Evolutionary conservation across 2,329 filamentous ascomycete genomes (phyloP).

Genomic region (Coleophoma cylindrospora): DNA sequence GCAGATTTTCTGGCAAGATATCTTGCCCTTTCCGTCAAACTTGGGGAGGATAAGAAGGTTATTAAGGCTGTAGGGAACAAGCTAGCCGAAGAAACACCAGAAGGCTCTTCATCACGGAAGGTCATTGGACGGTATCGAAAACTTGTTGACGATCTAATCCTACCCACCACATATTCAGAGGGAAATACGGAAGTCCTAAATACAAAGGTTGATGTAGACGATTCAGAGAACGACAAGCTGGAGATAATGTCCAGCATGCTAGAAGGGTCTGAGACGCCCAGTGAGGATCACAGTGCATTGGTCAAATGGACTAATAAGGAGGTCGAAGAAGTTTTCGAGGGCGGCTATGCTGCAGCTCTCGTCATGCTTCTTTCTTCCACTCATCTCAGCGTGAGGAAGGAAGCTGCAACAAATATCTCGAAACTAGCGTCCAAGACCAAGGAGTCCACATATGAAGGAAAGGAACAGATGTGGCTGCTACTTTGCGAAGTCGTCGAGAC

Average conservation of each 20-base stretch:
- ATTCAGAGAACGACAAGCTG: conserved; percentile 9
- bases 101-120: conserved; percentile 28
- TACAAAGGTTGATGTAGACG: background rate
- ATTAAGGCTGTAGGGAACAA: conserved; percentile 39
- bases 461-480: conserved; percentile 73
- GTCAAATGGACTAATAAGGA: conserved; percentile 71
- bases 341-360: conserved; percentile 65
- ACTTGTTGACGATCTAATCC: conserved; percentile 18
- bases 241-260: conserved; percentile 10
- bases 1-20: conserved; percentile 54
- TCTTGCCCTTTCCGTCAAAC: conserved; percentile 47
- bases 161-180: conserved; percentile 10
- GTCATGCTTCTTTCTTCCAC: conserved; percentile 72
- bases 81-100: conserved; percentile 31
- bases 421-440: conserved; percentile 60
- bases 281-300: conserved; percentile 44
- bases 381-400: conserved; percentile 70
- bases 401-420: conserved; percentile 66
- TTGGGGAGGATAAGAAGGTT: conserved; percentile 42
- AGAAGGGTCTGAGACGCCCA: conserved; percentile 2
- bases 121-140: conserved; percentile 18
- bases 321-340: conserved; percentile 72
- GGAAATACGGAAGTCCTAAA: background rate
- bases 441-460: conserved; percentile 68
- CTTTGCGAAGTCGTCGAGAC: conserved; percentile 79